Conservation (phyloP, 176 grass and related monocot species). For the Carex myosuroides region DNA sequence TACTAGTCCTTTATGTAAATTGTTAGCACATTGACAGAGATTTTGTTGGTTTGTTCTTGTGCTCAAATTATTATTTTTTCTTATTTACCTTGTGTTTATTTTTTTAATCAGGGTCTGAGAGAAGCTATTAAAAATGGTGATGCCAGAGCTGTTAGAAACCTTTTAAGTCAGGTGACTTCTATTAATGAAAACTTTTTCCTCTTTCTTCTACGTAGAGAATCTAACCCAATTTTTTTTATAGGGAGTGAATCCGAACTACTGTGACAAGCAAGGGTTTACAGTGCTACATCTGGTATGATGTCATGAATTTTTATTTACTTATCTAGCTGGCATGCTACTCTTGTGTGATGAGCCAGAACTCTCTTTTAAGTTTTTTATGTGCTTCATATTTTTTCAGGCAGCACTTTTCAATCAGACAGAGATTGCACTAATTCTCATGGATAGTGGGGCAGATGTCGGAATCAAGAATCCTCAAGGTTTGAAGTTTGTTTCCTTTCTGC, state of each 20-base stretch:
- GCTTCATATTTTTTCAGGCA: slow-evolving; percentile 50
- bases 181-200: background rate
- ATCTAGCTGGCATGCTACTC: background rate
- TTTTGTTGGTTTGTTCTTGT: slow-evolving; percentile 1
- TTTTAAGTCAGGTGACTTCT: slow-evolving; percentile 68
- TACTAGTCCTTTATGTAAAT: background rate
- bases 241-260: slow-evolving; percentile 92
- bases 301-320: background rate
- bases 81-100: slow-evolving; percentile 1
- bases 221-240: slow-evolving; percentile 39
- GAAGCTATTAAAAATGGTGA: slow-evolving; percentile 94
- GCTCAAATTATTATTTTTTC: background rate
- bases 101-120: slow-evolving; percentile 64
- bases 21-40: slow-evolving; percentile 4
- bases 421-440: slow-evolving; percentile 88
- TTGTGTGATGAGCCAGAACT: background rate
- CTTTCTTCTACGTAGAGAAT: slow-evolving; percentile 15
- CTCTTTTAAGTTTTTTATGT: background rate
- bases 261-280: slow-evolving; percentile 89
- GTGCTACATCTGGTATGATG: slow-evolving; percentile 87
- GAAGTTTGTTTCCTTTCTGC: background rate
- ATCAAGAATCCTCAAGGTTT: slow-evolving; percentile 94
- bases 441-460: slow-evolving; percentile 73
- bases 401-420: slow-evolving; percentile 99
- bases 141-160: slow-evolving; percentile 59